phyloP scores from a whole-genome alignment of 768 basidiomycete species.

The Panaeolus papilionaceus region DNA sequence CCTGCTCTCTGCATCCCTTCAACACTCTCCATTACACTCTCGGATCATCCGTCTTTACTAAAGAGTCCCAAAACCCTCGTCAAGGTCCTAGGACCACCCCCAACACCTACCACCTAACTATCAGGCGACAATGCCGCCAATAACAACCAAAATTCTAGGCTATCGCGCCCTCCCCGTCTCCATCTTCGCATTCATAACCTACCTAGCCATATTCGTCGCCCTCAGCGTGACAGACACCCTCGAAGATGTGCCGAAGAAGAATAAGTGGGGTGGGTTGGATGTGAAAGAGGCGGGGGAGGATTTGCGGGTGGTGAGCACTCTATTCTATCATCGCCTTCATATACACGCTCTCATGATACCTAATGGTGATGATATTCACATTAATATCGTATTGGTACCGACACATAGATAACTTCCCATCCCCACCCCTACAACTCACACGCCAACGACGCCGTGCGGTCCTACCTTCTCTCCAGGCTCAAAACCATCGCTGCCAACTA shows the following conservation, averaged over 20 bases:
- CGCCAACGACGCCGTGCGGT: slow-evolving; percentile 71
- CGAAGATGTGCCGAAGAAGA: slow-evolving; percentile 43
- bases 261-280: slow-evolving; percentile 49
- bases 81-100: no score
- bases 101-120: no score
- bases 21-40: no score
- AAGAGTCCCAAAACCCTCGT: no score
- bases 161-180: slow-evolving; percentile 36
- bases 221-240: slow-evolving; percentile 57
- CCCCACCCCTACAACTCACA: slow-evolving; percentile 85
- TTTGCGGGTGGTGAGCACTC: slow-evolving; percentile 53
- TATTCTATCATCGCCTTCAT: background rate
- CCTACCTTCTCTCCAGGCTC: slow-evolving; percentile 63
- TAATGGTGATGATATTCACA: no score
- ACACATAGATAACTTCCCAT: slow-evolving; percentile 56
- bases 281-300: slow-evolving; percentile 63
- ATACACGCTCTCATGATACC: no score
- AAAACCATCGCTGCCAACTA: slow-evolving; percentile 47
- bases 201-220: slow-evolving; percentile 50
- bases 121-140: background rate
- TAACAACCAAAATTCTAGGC: slow-evolving; percentile 25
- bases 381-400: no score
- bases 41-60: no score
- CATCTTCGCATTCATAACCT: slow-evolving; percentile 52
- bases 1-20: background rate